phyloP scores from a whole-genome alignment of 1,139 yeast species.

The Arxiozyma heterogenica region DNA sequence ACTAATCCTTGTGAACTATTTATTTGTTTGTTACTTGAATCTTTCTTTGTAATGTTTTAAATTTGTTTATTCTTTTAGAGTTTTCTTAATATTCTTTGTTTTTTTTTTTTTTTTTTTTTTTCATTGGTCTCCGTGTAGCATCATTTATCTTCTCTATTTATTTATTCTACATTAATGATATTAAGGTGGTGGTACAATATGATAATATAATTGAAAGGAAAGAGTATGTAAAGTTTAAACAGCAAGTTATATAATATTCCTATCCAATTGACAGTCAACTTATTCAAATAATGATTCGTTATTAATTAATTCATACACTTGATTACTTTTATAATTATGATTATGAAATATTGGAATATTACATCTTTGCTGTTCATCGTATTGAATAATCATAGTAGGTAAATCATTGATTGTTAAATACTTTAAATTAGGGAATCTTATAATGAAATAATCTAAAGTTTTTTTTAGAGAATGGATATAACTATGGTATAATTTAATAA shows the following conservation, averaged over 20 bases:
- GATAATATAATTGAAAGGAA: no score
- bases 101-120: no score
- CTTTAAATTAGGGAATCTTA: slow-evolving; percentile 18
- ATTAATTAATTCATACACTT: slow-evolving; percentile 23
- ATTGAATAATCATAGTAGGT: slow-evolving; percentile 22
- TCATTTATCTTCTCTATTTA: no score
- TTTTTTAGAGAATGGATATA: slow-evolving; percentile 26
- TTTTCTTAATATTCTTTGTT: background rate
- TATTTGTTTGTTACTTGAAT: background rate
- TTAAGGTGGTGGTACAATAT: slow-evolving; percentile 17
- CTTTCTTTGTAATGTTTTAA: background rate
- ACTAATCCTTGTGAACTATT: background rate
- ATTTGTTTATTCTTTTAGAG: no score
- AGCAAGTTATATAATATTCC: background rate
- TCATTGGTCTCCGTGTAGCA: background rate
- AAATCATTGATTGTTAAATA: slow-evolving; percentile 24
- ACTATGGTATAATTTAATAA: slow-evolving; percentile 20
- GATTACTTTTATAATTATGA: slow-evolving; percentile 21
- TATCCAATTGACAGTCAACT: background rate
- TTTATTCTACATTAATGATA: slow-evolving; percentile 7
- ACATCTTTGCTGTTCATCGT: slow-evolving; percentile 23
- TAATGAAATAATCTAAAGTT: slow-evolving; percentile 21
- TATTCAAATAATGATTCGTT: slow-evolving; percentile 25
- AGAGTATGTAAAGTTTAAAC: no score
- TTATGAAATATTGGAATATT: slow-evolving; percentile 23